Conservation (phyloP, 2,329 filamentous ascomycete genomes). For the Colletotrichum falcatum region DNA sequence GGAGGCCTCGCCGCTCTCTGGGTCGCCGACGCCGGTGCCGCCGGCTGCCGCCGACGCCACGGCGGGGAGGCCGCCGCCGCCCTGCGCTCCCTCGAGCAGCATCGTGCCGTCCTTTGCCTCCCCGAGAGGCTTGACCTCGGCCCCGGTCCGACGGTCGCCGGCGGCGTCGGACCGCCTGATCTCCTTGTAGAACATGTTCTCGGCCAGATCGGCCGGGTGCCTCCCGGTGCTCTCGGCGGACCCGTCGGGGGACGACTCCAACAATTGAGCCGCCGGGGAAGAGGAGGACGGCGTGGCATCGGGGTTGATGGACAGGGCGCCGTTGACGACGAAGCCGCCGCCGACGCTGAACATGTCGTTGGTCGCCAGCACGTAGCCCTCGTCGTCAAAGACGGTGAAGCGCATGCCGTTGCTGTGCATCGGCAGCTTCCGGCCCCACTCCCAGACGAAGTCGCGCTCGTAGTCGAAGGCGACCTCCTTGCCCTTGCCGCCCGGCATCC, state of each 20-base stretch:
- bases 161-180: slow-evolving; percentile 60
- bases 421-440: slow-evolving; percentile 64
- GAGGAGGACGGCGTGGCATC: slow-evolving; percentile 42
- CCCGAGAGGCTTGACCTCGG: slow-evolving; percentile 55
- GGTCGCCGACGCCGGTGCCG: slow-evolving; percentile 10
- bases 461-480: slow-evolving; percentile 63
- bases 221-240: slow-evolving; percentile 23
- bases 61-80: neutral
- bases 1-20: slow-evolving; percentile 35
- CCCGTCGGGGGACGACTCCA: slow-evolving; percentile 42
- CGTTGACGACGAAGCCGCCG: slow-evolving; percentile 65
- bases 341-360: slow-evolving; percentile 65
- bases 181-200: slow-evolving; percentile 65
- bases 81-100: slow-evolving; percentile 16
- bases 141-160: slow-evolving; percentile 58
- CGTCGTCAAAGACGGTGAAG: slow-evolving; percentile 61
- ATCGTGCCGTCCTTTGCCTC: slow-evolving; percentile 28
- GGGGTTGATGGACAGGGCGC: slow-evolving; percentile 58
- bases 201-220: slow-evolving; percentile 62
- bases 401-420: slow-evolving; percentile 66
- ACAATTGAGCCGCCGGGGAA: slow-evolving; percentile 38
- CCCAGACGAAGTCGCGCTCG: slow-evolving; percentile 61
- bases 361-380: slow-evolving; percentile 59
- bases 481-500: slow-evolving; percentile 53
- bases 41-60: neutral